phyloP scores from a whole-genome alignment of 1,284 basidiomycete species.

The Puccinia polysora region DNA sequence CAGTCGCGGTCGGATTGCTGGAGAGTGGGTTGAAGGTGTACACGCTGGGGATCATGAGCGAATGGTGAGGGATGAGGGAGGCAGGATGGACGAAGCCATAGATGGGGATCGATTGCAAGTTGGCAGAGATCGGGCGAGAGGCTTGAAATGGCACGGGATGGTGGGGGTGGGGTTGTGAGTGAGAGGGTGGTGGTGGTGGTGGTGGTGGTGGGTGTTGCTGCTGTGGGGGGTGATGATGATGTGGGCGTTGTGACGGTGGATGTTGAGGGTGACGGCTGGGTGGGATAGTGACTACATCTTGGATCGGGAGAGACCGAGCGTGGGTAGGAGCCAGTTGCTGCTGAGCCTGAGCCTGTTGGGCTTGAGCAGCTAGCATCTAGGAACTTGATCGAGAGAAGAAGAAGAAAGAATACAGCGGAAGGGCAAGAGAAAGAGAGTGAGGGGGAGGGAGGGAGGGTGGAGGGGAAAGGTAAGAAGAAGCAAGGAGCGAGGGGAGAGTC shows the following conservation, averaged over 20 bases:
- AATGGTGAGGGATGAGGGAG: slow-evolving; percentile 5
- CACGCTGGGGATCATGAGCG: not conserved
- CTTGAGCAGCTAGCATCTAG: slow-evolving; percentile 1
- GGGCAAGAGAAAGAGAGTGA: too few relatives aligned
- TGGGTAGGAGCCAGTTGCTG: not conserved
- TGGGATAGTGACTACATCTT: too few relatives aligned
- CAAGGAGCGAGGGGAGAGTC: too few relatives aligned
- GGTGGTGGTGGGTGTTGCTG: too few relatives aligned
- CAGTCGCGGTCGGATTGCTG: not conserved
- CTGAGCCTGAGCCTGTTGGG: not conserved
- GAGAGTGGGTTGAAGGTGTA: not conserved
- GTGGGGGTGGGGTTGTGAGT: not conserved
- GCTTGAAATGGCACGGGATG: not conserved
- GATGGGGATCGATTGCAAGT: not conserved
- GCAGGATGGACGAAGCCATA: not conserved
- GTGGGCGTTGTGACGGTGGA: not conserved
- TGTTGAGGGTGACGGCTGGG: not conserved
- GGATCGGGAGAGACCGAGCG: not conserved
- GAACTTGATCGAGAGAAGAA: not conserved
- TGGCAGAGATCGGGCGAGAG: not conserved
- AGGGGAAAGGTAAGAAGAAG: too few relatives aligned
- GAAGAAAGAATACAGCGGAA: too few relatives aligned
- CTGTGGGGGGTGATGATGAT: not conserved
- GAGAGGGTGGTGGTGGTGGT: not conserved
- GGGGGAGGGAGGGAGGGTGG: too few relatives aligned